Evolutionary conservation across 2,329 filamentous ascomycete genomes (phyloP).

Genomic region (Cercospora brassicicola): DNA sequence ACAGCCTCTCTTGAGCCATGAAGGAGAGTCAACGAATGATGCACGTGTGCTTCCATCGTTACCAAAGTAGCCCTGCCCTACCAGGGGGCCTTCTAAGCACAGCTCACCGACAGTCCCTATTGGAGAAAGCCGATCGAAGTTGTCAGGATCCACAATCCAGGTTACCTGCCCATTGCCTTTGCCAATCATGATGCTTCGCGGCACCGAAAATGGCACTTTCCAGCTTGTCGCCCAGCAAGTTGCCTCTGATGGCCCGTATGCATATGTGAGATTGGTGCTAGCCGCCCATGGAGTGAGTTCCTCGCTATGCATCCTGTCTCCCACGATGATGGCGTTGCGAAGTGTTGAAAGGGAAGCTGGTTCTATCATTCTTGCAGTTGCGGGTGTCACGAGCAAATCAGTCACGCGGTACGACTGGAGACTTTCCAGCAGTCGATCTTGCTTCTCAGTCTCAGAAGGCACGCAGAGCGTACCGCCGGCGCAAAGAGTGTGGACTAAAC

Average conservation of each 20-base stretch:
- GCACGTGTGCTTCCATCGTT: slow-evolving; percentile 33
- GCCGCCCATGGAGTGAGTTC: slow-evolving; percentile 3
- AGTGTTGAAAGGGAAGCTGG: slow-evolving; percentile 9
- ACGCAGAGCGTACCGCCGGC: slow-evolving; percentile 29
- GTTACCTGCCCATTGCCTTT: slow-evolving; percentile 32
- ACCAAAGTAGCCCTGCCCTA: slow-evolving; percentile 47
- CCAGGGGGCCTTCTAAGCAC: slow-evolving; percentile 47
- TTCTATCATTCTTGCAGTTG: slow-evolving; percentile 12
- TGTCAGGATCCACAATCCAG: slow-evolving; percentile 36
- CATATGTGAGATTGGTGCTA: background rate
- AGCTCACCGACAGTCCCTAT: slow-evolving; percentile 52
- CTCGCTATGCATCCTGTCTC: slow-evolving; percentile 9
- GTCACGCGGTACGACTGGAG: slow-evolving; percentile 1
- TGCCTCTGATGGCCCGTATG: slow-evolving; percentile 17
- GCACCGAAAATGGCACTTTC: slow-evolving; percentile 10
- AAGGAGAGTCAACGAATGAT: slow-evolving; percentile 36
- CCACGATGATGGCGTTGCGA: slow-evolving; percentile 9
- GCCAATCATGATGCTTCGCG: slow-evolving; percentile 37
- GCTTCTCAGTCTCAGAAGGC: slow-evolving; percentile 24
- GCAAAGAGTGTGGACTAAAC: slow-evolving; percentile 12
- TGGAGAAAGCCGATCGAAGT: slow-evolving; percentile 38
- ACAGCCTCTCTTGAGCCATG: slow-evolving; percentile 22
- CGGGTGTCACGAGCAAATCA: slow-evolving; percentile 13
- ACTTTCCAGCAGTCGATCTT: slow-evolving; percentile 16
- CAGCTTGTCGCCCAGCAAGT: slow-evolving; percentile 13